Conservation (phyloP, 257 asterid species). For the Nicotiana otophora region DNA sequence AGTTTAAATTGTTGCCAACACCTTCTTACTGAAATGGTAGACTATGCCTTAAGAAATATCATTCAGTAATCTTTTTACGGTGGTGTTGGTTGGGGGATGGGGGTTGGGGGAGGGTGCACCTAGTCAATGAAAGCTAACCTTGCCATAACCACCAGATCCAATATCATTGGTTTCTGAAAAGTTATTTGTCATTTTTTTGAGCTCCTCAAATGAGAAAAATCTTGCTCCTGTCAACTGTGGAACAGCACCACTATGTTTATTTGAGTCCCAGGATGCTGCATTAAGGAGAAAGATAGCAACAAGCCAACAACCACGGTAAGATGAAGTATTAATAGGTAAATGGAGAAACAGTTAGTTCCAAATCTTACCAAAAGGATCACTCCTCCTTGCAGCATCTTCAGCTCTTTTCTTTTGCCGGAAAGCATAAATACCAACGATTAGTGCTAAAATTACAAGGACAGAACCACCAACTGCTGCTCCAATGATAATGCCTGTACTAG, state of each 20-base stretch:
- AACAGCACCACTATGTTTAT: constrained; percentile 61
- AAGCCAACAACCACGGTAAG: not conserved
- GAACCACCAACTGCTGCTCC: constrained; percentile 73
- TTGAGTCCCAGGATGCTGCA: constrained; percentile 75
- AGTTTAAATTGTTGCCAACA: not conserved
- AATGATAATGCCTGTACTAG: constrained; percentile 34
- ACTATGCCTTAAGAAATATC: no score
- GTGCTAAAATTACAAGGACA: constrained; percentile 41
- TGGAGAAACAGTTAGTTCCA: not conserved
- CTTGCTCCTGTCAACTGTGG: constrained; percentile 78
- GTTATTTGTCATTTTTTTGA: constrained; percentile 67
- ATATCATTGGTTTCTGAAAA: constrained; percentile 53
- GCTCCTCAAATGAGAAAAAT: constrained; percentile 66
- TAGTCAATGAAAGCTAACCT: constrained; percentile 35
- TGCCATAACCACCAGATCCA: constrained; percentile 92
- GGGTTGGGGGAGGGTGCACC: no score
- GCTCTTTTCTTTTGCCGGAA: constrained; percentile 68
- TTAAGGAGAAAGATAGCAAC: constrained; percentile 12
- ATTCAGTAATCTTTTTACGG: no score
- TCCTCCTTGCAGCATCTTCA: constrained; percentile 54
- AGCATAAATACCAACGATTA: constrained; percentile 67
- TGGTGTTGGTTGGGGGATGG: no score
- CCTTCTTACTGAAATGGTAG: no score
- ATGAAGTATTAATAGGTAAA: constrained; percentile 7
- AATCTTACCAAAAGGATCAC: constrained; percentile 71